A percentile compares a stretch with the other conserved stretches of the same genome.
Evolutionary conservation across 331 rosid genomes (phyloP).

Genomic region (Quercus tomentella): DNA sequence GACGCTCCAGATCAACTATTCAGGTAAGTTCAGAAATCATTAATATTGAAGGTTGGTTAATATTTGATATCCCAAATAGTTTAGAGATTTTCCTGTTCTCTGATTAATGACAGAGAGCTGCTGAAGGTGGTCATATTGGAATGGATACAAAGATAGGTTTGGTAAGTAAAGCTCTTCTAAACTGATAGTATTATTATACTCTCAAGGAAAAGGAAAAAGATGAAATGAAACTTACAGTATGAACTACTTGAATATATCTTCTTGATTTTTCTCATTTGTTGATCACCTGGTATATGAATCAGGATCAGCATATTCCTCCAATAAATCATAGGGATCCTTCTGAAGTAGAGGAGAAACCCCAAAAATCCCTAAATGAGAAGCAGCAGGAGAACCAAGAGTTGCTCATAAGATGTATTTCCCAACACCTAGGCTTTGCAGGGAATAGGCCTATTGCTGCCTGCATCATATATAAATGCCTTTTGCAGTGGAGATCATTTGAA

Average conservation of each 20-base stretch:
- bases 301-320: constrained; percentile 70
- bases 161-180: constrained; percentile 35
- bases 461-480: constrained; percentile 74
- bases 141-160: constrained; percentile 45
- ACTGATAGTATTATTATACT: background rate
- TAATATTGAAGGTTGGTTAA: constrained; percentile 5
- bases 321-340: constrained; percentile 57
- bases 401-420: constrained; percentile 74
- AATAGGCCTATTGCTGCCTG: constrained; percentile 83
- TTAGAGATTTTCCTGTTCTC: constrained; percentile 25
- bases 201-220: background rate
- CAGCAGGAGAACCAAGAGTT: constrained; percentile 91
- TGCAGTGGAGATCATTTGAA: constrained; percentile 96
- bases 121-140: constrained; percentile 54
- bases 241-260: background rate
- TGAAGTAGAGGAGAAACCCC: constrained; percentile 80
- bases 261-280: background rate
- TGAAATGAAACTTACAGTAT: background rate
- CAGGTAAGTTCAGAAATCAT: constrained; percentile 45
- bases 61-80: background rate
- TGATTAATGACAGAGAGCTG: constrained; percentile 47
- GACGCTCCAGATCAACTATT: constrained; percentile 73
- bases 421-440: constrained; percentile 68
- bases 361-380: constrained; percentile 81
- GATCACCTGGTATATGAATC: constrained; percentile 21